These are phyloP conservation scores for Reticulascus tulasneorum DNA, from an alignment of 2,329 filamentous ascomycete genomes.

Conservation along the genomic window DNA sequence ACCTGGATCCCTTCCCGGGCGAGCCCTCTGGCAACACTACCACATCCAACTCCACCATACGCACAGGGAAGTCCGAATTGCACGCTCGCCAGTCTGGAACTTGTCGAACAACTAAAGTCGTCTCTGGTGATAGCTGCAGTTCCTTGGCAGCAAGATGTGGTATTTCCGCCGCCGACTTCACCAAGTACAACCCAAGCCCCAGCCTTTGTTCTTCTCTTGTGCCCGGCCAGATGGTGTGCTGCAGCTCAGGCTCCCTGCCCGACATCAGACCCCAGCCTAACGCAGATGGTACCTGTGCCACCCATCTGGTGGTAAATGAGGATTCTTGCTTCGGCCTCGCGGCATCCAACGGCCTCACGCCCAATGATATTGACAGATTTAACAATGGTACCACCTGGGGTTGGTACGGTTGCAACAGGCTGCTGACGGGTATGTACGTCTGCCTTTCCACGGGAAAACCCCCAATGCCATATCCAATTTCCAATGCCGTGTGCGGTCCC, in stretches of 20 bases:
- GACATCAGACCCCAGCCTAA: conserved; percentile 15
- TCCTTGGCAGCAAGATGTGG: conserved; percentile 25
- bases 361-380: conserved; percentile 28
- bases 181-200: conserved; percentile 23
- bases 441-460: conserved; percentile 29
- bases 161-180: conserved; percentile 24
- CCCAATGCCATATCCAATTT: conserved; percentile 26
- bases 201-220: conserved; percentile 19
- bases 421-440: conserved; percentile 22
- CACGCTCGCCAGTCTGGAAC: neutral
- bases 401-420: conserved; percentile 27
- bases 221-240: conserved; percentile 16
- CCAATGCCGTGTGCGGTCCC: conserved; percentile 30
- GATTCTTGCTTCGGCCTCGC: conserved; percentile 34
- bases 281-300: conserved; percentile 10
- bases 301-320: conserved; percentile 24
- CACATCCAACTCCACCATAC: no score
- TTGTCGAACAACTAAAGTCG: conserved; percentile 6
- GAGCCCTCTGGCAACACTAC: conserved; percentile 19
- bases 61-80: conserved; percentile 1
- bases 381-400: conserved; percentile 36
- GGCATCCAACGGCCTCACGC: conserved; percentile 26
- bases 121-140: conserved; percentile 23
- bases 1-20: conserved; percentile 15
- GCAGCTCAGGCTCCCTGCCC: conserved; percentile 17